Percentiles rank a stretch among this genome's conserved stretches.
phyloP scores from a whole-genome alignment of 140 eudicot species.

The Erigeron philadelphicus region DNA sequence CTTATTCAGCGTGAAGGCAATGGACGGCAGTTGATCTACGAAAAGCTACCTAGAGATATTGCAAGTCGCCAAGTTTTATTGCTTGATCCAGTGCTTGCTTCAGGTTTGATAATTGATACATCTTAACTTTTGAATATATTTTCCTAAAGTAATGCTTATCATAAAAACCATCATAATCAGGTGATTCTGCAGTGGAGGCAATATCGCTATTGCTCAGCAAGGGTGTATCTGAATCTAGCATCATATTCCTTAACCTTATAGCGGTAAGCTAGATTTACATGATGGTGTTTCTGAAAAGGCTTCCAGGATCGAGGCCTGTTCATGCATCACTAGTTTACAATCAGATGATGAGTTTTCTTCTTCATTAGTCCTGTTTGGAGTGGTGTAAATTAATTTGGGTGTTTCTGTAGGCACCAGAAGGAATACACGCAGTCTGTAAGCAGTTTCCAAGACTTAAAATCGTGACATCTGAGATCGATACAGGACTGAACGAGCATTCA shows the following conservation, averaged over 20 bases:
- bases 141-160: neutral
- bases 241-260: slow-evolving; percentile 86
- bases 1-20: slow-evolving; percentile 68
- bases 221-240: slow-evolving; percentile 80
- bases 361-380: neutral
- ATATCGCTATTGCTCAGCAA: slow-evolving; percentile 63
- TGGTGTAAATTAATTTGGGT: neutral
- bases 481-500: slow-evolving; percentile 44
- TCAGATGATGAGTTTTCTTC: neutral
- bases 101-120: slow-evolving; percentile 49
- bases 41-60: slow-evolving; percentile 82
- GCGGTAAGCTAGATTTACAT: slow-evolving; percentile 43
- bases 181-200: slow-evolving; percentile 82
- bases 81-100: slow-evolving; percentile 92
- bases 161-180: slow-evolving; percentile 30
- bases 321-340: too few species aligned
- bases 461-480: slow-evolving; percentile 85
- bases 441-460: slow-evolving; percentile 69
- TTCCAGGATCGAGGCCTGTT: too few species aligned
- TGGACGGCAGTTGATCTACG: slow-evolving; percentile 77
- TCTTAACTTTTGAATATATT: neutral
- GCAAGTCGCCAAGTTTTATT: slow-evolving; percentile 75
- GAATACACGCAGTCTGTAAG: slow-evolving; percentile 64
- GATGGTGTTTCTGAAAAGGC: neutral
- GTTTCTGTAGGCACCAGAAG: slow-evolving; percentile 75